Conservation (phyloP, 1,139 yeast genomes). For the Ashbya aceris region DNA sequence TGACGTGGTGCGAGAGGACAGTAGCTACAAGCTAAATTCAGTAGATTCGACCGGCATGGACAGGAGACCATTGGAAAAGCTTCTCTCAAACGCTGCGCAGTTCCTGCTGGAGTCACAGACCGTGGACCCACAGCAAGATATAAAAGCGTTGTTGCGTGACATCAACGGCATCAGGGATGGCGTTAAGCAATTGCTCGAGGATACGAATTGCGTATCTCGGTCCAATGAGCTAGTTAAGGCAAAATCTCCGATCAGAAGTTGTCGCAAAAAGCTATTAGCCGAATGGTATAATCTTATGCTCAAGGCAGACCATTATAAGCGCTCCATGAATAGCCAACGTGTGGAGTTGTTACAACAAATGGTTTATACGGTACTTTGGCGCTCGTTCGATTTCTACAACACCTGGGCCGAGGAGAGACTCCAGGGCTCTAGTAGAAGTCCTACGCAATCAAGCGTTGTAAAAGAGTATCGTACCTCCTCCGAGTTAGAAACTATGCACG, state of each 20-base stretch:
- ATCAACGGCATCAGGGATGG: constrained; percentile 72
- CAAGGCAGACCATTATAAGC: constrained; percentile 75
- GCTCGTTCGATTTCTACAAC: constrained; percentile 63
- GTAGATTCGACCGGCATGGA: constrained; percentile 32
- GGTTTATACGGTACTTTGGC: constrained; percentile 64
- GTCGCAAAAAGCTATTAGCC: constrained; percentile 72
- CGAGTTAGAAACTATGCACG: not conserved
- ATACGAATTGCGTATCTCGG: constrained; percentile 77
- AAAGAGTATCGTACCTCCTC: too few relatives aligned
- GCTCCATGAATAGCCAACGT: constrained; percentile 56
- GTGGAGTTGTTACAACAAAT: constrained; percentile 64
- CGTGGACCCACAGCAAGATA: constrained; percentile 1
- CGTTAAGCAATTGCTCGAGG: constrained; percentile 62
- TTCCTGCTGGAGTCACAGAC: constrained; percentile 60
- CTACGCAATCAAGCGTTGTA: too few relatives aligned
- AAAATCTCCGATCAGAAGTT: constrained; percentile 58
- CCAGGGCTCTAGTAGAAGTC: too few relatives aligned
- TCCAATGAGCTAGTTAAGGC: constrained; percentile 69
- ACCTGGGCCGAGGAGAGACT: constrained; percentile 60
- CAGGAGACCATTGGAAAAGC: constrained; percentile 45
- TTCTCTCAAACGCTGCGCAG: constrained; percentile 66
- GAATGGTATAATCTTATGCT: constrained; percentile 87
- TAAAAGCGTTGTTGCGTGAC: constrained; percentile 24
- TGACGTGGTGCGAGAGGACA: constrained; percentile 38
- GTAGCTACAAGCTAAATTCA: constrained; percentile 12